A percentile compares a stretch with the other conserved stretches of the same genome.
phyloP scores from a whole-genome alignment of 164 flowering plant genomes.

The Platanus orientalis region DNA sequence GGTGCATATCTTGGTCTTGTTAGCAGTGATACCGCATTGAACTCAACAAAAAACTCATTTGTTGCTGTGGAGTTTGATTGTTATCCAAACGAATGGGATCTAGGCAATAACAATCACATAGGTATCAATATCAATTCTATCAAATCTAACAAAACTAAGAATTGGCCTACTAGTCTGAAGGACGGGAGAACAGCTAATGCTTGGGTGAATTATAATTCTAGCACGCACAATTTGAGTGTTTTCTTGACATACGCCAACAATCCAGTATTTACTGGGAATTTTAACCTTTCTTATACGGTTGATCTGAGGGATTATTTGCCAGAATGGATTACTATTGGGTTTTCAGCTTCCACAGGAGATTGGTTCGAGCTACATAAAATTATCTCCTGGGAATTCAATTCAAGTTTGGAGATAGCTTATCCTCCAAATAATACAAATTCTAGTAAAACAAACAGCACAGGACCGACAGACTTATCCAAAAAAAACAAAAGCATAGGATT shows the following conservation, averaged over 20 bases:
- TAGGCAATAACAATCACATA: too few relatives aligned
- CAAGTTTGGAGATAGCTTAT: background rate
- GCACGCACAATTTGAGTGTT: background rate
- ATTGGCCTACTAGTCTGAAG: too few relatives aligned
- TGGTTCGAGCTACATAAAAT: background rate
- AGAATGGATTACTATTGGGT: conserved; percentile 15
- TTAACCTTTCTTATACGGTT: background rate
- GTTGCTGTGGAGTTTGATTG: too few relatives aligned
- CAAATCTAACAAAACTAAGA: too few relatives aligned
- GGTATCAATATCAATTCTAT: too few relatives aligned
- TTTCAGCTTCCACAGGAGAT: conserved; percentile 7
- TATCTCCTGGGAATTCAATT: conserved; percentile 13
- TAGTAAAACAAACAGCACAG: too few relatives aligned
- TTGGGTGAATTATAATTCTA: background rate
- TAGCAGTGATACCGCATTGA: too few relatives aligned
- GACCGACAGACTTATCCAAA: background rate
- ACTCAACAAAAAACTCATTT: too few relatives aligned
- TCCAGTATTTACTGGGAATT: background rate
- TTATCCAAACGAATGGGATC: too few relatives aligned
- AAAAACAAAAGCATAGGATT: background rate
- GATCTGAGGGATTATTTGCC: conserved; percentile 5
- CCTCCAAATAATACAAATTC: too few relatives aligned
- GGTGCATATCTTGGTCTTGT: background rate
- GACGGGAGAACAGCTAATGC: background rate
- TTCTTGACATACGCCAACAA: background rate